Conservation (phyloP, 2,329 filamentous ascomycete species). For the Phialocephala sp. region DNA sequence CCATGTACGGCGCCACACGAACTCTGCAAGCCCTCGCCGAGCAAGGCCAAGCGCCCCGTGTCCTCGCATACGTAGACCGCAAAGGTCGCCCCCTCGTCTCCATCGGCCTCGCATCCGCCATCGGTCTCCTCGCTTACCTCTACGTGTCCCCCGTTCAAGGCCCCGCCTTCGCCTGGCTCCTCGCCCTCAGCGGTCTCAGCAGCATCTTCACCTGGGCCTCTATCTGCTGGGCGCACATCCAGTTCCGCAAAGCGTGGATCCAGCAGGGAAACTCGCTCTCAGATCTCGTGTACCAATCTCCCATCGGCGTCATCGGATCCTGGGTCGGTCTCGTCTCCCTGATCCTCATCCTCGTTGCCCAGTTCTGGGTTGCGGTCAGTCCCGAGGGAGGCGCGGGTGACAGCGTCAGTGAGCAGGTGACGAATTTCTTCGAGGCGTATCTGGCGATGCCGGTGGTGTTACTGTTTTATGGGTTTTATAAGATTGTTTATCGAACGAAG, state of each 20-base stretch:
- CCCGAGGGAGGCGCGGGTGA: constrained; percentile 64
- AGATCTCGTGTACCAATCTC: constrained; percentile 67
- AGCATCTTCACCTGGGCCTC: constrained; percentile 81
- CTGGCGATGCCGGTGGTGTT: constrained; percentile 72
- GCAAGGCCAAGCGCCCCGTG: constrained; percentile 78
- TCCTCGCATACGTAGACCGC: constrained; percentile 82
- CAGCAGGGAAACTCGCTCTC: constrained; percentile 63
- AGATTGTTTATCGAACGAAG: constrained; percentile 74
- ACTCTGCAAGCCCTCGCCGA: constrained; percentile 90
- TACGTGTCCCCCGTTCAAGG: constrained; percentile 61
- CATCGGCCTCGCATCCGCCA: constrained; percentile 66
- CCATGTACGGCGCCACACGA: constrained; percentile 88
- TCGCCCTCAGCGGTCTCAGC: constrained; percentile 74
- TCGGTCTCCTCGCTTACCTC: constrained; percentile 81
- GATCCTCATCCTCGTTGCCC: constrained; percentile 45
- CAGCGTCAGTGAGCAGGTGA: constrained; percentile 52
- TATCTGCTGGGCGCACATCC: constrained; percentile 88
- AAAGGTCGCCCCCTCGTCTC: constrained; percentile 79
- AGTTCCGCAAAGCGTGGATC: constrained; percentile 82
- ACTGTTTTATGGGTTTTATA: constrained; percentile 74
- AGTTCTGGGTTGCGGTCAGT: constrained; percentile 82
- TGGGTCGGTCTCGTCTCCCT: constrained; percentile 64
- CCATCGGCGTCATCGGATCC: constrained; percentile 65
- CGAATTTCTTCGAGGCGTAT: constrained; percentile 76
- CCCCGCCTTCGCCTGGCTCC: constrained; percentile 79